These are phyloP conservation scores for Rauvolfia tetraphylla DNA, from an alignment of 257 asterid species.

Conservation along the genomic window DNA sequence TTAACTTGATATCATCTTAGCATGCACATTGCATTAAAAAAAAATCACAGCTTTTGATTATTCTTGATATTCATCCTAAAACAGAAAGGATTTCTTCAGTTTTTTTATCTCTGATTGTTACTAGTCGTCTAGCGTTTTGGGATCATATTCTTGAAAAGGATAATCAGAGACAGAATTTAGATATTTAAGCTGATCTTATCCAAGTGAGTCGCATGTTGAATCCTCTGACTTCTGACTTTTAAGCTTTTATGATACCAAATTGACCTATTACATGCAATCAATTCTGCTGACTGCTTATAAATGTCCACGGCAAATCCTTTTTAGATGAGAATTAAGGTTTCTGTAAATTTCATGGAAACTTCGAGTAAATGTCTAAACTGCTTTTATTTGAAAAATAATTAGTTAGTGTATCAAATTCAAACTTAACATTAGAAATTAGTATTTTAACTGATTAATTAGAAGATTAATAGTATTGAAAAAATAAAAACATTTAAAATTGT, in stretches of 20 bases:
- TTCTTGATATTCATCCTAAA: conserved; percentile 20
- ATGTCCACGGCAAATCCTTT: too few relatives aligned
- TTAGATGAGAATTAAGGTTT: too few relatives aligned
- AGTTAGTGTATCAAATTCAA: too few relatives aligned
- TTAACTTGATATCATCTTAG: neutral
- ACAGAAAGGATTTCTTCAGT: neutral
- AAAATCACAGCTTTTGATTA: neutral
- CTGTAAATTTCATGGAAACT: too few relatives aligned
- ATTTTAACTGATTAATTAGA: too few relatives aligned
- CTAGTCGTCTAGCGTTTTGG: neutral
- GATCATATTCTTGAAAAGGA: neutral
- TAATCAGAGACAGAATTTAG: neutral
- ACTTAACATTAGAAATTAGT: too few relatives aligned
- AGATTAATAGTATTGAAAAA: too few relatives aligned
- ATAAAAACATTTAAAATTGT: too few relatives aligned
- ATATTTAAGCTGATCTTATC: neutral
- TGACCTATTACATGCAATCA: neutral
- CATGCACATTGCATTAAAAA: neutral
- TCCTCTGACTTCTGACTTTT: neutral
- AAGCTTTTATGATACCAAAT: neutral
- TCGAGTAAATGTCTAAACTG: too few relatives aligned
- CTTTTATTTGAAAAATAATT: too few relatives aligned
- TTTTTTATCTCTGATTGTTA: neutral
- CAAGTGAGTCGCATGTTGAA: neutral
- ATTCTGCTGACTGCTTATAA: neutral